A percentile compares a stretch with the other conserved stretches of the same genome.
Conservation (phyloP, 1,284 basidiomycete species). For the Mrakiaceae sp. region DNA sequence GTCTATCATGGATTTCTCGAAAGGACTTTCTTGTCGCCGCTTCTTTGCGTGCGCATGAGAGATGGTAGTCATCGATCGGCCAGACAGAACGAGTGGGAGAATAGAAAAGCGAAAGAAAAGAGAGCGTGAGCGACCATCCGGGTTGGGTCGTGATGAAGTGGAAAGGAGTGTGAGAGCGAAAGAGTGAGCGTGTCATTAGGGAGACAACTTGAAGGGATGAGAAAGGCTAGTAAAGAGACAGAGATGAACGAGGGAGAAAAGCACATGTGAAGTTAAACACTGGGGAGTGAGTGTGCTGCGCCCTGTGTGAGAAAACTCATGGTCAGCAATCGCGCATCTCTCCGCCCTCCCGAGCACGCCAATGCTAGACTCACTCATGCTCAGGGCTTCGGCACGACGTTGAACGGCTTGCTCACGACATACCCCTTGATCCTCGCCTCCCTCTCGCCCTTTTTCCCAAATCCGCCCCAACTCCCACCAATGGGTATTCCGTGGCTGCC, state of each 20-base stretch:
- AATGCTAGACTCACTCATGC: too few relatives aligned
- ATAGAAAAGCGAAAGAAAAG: too few relatives aligned
- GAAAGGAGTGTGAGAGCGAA: not conserved
- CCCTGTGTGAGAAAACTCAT: too few relatives aligned
- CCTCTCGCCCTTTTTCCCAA: conserved; percentile 7
- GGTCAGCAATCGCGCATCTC: not conserved
- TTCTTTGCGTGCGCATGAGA: too few relatives aligned
- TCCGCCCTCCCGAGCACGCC: not conserved
- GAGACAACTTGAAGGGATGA: not conserved
- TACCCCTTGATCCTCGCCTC: conserved; percentile 16
- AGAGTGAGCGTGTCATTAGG: not conserved
- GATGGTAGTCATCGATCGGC: not conserved
- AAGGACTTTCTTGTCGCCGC: too few relatives aligned
- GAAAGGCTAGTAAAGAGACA: not conserved
- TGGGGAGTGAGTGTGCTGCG: not conserved
- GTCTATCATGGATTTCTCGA: too few relatives aligned
- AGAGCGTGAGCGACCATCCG: not conserved
- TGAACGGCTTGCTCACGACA: conserved; percentile 11
- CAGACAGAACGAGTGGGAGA: not conserved
- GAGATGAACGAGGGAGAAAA: not conserved
- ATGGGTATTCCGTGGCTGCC: not conserved
- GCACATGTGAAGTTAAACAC: not conserved
- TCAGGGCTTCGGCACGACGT: conserved; percentile 3
- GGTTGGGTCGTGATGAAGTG: not conserved
- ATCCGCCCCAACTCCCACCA: conserved; percentile 7